Percentiles rank a stretch among this genome's conserved stretches.
Conservation (phyloP, 2,329 filamentous ascomycete species). For the Herpotrichia juniperi region DNA sequence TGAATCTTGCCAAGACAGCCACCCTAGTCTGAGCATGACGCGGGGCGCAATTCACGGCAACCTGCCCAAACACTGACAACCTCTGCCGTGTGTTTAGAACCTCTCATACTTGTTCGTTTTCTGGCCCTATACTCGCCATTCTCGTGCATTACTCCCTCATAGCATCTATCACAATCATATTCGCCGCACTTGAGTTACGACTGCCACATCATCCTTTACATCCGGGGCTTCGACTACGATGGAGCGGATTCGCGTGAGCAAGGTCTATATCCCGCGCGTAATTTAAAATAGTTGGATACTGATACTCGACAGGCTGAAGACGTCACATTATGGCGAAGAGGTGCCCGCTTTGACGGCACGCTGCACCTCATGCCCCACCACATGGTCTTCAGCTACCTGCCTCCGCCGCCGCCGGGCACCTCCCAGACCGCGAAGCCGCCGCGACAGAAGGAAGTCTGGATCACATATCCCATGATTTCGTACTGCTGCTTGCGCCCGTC, state of each 20-base stretch:
- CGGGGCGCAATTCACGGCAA: slow-evolving; percentile 22
- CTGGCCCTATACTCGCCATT: background rate
- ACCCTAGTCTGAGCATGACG: slow-evolving; percentile 27
- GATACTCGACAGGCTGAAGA: slow-evolving; percentile 60
- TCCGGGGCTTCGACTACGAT: slow-evolving; percentile 26
- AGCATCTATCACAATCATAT: background rate
- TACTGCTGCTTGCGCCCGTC: slow-evolving; percentile 79
- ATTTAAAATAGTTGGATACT: slow-evolving; percentile 9
- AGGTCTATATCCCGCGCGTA: slow-evolving; percentile 40
- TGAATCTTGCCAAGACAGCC: slow-evolving; percentile 24
- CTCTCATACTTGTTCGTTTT: background rate
- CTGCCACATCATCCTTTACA: background rate
- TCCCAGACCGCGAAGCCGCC: slow-evolving; percentile 47
- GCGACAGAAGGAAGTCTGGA: slow-evolving; percentile 78
- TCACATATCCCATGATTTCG: slow-evolving; percentile 90
- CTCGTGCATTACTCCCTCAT: background rate
- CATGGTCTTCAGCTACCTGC: slow-evolving; percentile 66
- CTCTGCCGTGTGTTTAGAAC: slow-evolving; percentile 3
- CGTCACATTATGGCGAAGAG: slow-evolving; percentile 64
- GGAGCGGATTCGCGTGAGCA: slow-evolving; percentile 55
- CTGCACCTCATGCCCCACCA: slow-evolving; percentile 69
- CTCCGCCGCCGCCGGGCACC: slow-evolving; percentile 45
- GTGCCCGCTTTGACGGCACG: slow-evolving; percentile 63
- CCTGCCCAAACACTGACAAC: slow-evolving; percentile 6
- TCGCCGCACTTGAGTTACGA: background rate